Evolutionary conservation across 805 yeast species (phyloP).

Genomic region (Candida namnaoensis): DNA sequence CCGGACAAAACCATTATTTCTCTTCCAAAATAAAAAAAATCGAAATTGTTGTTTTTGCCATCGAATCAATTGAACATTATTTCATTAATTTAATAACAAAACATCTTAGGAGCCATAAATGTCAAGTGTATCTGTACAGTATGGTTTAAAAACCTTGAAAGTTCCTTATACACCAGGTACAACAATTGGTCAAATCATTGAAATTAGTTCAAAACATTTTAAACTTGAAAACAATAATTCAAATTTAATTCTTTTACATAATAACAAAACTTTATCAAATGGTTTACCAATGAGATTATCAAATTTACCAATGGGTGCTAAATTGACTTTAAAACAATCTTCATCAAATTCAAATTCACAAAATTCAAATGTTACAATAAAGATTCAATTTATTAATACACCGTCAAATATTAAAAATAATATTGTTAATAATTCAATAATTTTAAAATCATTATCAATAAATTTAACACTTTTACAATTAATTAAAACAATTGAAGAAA

Average conservation of each 20-base stretch:
- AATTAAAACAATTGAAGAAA: slow-evolving; percentile 9
- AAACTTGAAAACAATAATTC: slow-evolving; percentile 16
- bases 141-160: slow-evolving; percentile 25
- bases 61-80: too few species aligned
- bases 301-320: slow-evolving; percentile 36
- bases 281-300: slow-evolving; percentile 34
- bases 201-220: slow-evolving; percentile 27
- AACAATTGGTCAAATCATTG: slow-evolving; percentile 26
- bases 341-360: background rate
- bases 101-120: slow-evolving; percentile 10
- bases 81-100: too few species aligned
- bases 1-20: too few species aligned
- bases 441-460: slow-evolving; percentile 16
- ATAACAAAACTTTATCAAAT: slow-evolving; percentile 22
- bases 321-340: slow-evolving; percentile 20
- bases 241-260: slow-evolving; percentile 15
- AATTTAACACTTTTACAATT: slow-evolving; percentile 8
- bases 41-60: too few species aligned
- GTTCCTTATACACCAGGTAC: slow-evolving; percentile 26
- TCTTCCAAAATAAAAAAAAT: too few species aligned
- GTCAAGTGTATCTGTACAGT: slow-evolving; percentile 27
- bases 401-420: slow-evolving; percentile 10
- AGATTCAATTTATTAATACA: slow-evolving; percentile 19
- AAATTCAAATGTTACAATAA: slow-evolving; percentile 16
- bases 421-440: slow-evolving; percentile 3